Evolutionary conservation across 1,139 yeast species (phyloP), one percentile per base, ranked within the genome.

Genomic region (Zhuliangozyma parablackwelliae): DNA sequence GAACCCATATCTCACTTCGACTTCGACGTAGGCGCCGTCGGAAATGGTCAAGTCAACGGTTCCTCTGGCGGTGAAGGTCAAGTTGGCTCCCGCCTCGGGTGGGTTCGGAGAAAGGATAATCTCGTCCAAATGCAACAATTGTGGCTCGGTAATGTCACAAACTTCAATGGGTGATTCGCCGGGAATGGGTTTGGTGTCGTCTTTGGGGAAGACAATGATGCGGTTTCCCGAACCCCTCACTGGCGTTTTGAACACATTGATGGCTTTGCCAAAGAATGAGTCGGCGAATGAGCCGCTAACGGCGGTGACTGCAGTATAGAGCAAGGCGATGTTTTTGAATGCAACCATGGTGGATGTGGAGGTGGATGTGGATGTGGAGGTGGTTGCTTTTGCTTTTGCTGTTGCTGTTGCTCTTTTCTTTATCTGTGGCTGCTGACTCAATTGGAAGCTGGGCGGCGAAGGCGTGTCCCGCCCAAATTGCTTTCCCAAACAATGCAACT

Each of bases 1-100:
- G 65, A 85, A 88, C 9, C 97, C 98, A 54, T 89, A 84, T 48
- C 87, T 76, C 27, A 94, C 97, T 47, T 88, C 95, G 29, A 92
- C 89, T 46, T 88, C 96, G 36, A 92, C 95, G 54, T 89, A 92
- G 0, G 97, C 87, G 28, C 98, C 98, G 4, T 68, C 92, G 30
- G 62, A 77, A 32, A 94, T 67, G 13, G 69, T 71, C 39, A 73
- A 58, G 29, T 68, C 50, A 42, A 90, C 63, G 33, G 56, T 57
- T 2, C 96, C 98, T 12, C 66, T 58, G 4, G 96, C 98, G 23
- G 72, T 58, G 44, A 94, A 78, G 11, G 95, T 84, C 56, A 92
- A 69, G 53, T 87, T 84, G 32, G 69, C 64, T 16, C 97, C 97
- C 50, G 88, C 79, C 33, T 56, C 69, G 2, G 98, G 98, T 7